Evolutionary conservation across 1,139 yeast species (phyloP).

Genomic region (Candida sp.): DNA sequence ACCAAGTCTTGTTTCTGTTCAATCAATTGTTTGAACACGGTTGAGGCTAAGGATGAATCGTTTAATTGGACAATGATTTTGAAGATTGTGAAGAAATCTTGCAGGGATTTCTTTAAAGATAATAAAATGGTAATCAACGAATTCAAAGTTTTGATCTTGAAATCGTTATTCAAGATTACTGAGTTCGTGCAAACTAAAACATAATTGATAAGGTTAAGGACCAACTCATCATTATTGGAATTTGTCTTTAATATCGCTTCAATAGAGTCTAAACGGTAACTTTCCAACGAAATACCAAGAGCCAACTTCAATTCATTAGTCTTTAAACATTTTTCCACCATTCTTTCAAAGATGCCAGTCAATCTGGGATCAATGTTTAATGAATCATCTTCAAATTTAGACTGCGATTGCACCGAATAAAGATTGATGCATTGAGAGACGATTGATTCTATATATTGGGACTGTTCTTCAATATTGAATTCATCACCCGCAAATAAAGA

Average conservation of each 20-base stretch:
- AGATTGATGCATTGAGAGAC: constrained; percentile 89
- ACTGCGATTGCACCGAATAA: constrained; percentile 66
- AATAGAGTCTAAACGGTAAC: constrained; percentile 81
- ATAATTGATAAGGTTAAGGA: constrained; percentile 62
- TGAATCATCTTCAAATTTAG: constrained; percentile 40
- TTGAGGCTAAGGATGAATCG: constrained; percentile 66
- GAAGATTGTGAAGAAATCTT: constrained; percentile 73
- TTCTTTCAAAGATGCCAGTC: constrained; percentile 70
- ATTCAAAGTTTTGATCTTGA: constrained; percentile 63
- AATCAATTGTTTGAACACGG: constrained; percentile 62
- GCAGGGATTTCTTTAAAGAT: constrained; percentile 53
- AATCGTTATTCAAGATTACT: constrained; percentile 55
- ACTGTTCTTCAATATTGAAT: constrained; percentile 68
- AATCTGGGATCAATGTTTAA: constrained; percentile 59
- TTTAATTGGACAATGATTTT: constrained; percentile 89
- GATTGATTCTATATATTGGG: constrained; percentile 92
- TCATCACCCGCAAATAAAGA: constrained; percentile 82
- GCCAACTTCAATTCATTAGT: constrained; percentile 77
- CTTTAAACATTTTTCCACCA: constrained; percentile 77
- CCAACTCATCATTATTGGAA: constrained; percentile 35
- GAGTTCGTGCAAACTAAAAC: constrained; percentile 74
- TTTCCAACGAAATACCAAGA: constrained; percentile 87
- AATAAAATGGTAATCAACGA: constrained; percentile 61
- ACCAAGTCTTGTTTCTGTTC: constrained; percentile 40
- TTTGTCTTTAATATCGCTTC: constrained; percentile 52